These are phyloP conservation scores for Candida saitoana DNA, from an alignment of 805 yeast genomes.

Conservation along the genomic window DNA sequence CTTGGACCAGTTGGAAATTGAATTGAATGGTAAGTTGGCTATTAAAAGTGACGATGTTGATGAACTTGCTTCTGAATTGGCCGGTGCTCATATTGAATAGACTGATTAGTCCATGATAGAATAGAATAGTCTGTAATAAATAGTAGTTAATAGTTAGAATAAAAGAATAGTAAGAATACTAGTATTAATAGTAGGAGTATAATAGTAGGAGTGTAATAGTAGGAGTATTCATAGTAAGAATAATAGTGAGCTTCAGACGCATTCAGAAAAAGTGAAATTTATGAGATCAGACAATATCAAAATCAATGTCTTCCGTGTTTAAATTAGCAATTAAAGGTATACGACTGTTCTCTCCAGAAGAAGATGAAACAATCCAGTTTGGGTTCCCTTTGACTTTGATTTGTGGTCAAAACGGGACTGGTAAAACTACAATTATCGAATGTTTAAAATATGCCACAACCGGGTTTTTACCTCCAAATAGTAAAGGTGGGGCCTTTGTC, in stretches of 20 bases:
- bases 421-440: conserved; percentile 94
- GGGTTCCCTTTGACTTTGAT: conserved; percentile 87
- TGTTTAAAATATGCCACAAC: conserved; percentile 92
- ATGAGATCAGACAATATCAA: too few species aligned
- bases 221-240: neutral
- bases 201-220: too few species aligned
- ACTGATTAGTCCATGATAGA: too few species aligned
- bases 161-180: too few species aligned
- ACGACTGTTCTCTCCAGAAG: conserved; percentile 84
- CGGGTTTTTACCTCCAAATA: conserved; percentile 92
- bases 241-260: too few species aligned
- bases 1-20: conserved; percentile 47
- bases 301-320: conserved; percentile 41
- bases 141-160: too few species aligned
- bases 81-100: conserved; percentile 44
- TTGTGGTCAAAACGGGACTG: conserved; percentile 95
- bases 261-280: too few species aligned
- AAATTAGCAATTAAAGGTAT: conserved; percentile 69
- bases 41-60: conserved; percentile 47
- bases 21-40: conserved; percentile 41
- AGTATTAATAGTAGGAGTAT: too few species aligned
- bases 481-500: conserved; percentile 92
- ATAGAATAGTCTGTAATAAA: too few species aligned
- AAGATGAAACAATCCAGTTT: conserved; percentile 81
- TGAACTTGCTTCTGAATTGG: conserved; percentile 55